Percentiles rank a stretch among this genome's conserved stretches.
phyloP scores from a whole-genome alignment of 2,329 filamentous ascomycete genomes.

The Calonectria pauciramosa region DNA sequence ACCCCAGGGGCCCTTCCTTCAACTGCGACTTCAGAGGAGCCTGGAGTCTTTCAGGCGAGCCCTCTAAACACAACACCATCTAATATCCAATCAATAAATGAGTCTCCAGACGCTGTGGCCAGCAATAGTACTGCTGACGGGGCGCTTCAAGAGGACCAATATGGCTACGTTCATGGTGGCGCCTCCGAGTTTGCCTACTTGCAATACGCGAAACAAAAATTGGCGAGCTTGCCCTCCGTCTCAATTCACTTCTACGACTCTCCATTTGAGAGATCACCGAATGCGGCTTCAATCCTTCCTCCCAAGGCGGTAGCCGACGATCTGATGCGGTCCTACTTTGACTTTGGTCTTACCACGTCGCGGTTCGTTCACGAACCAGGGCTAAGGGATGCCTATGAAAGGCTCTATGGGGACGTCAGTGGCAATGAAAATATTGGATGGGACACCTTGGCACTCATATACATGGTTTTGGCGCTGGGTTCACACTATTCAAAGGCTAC shows the following conservation, averaged over 20 bases:
- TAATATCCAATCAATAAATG: not conserved
- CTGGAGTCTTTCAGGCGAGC: not conserved
- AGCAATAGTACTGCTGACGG: not conserved
- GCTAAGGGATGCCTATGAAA: not conserved
- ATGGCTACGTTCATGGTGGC: not conserved
- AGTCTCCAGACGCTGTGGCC: not conserved
- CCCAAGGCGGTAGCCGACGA: not conserved
- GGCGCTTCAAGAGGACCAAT: not conserved
- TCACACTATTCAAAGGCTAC: not conserved
- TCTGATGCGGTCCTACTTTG: not conserved
- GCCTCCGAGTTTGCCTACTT: slow-evolving; percentile 3
- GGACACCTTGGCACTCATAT: not conserved
- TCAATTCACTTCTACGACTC: not conserved
- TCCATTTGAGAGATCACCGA: not conserved
- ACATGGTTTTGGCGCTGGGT: not conserved
- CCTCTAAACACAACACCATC: not conserved
- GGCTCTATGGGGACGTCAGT: not conserved
- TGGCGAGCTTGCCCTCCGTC: not conserved
- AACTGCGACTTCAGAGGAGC: not conserved
- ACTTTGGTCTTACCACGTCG: not conserved
- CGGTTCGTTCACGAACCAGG: not conserved
- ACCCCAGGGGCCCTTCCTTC: not conserved
- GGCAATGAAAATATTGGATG: not conserved
- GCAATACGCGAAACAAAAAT: not conserved
- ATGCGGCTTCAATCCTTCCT: not conserved